Conservation (phyloP, 2,329 filamentous ascomycete genomes). For the Sclerotinia spermophila region DNA sequence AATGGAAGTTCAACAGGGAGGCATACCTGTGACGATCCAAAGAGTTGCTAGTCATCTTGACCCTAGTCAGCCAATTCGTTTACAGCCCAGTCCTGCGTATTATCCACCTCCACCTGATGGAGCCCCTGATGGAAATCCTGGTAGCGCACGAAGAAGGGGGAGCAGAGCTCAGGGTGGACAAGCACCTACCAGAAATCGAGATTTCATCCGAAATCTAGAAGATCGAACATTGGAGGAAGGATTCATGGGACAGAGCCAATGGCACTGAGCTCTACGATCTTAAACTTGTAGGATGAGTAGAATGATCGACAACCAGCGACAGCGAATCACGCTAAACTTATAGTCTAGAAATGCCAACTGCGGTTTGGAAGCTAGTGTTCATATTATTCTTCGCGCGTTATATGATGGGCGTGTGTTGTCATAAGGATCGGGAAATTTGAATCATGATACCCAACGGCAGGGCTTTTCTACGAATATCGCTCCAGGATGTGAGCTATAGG, state of each 20-base stretch:
- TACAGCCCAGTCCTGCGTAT: conserved; percentile 95
- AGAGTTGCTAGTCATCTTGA: conserved; percentile 94
- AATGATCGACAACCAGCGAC: conserved; percentile 1
- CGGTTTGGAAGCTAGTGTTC: conserved; percentile 15
- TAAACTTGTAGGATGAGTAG: not conserved
- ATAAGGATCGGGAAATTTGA: conserved; percentile 16
- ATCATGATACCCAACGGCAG: conserved; percentile 19
- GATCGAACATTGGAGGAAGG: conserved; percentile 92
- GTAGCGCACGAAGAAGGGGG: conserved; percentile 66
- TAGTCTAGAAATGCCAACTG: conserved; percentile 1
- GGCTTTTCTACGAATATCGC: conserved; percentile 12
- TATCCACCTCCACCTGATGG: conserved; percentile 91
- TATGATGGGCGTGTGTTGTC: conserved; percentile 11
- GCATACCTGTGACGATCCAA: conserved; percentile 89
- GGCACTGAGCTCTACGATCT: conserved; percentile 56
- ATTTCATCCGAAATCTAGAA: conserved; percentile 93
- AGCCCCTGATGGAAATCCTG: conserved; percentile 59
- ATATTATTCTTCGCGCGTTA: conserved; percentile 16
- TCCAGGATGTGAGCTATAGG: not conserved
- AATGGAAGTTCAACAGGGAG: conserved; percentile 91
- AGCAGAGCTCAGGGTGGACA: conserved; percentile 62
- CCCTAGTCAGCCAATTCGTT: conserved; percentile 85
- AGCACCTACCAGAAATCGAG: conserved; percentile 60
- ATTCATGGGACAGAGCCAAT: conserved; percentile 67
- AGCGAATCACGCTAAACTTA: conserved; percentile 2